Percentiles rank a stretch among this genome's conserved stretches.
Conservation (phyloP, 768 basidiomycete genomes). For the Amanita pseudoporphyria region DNA sequence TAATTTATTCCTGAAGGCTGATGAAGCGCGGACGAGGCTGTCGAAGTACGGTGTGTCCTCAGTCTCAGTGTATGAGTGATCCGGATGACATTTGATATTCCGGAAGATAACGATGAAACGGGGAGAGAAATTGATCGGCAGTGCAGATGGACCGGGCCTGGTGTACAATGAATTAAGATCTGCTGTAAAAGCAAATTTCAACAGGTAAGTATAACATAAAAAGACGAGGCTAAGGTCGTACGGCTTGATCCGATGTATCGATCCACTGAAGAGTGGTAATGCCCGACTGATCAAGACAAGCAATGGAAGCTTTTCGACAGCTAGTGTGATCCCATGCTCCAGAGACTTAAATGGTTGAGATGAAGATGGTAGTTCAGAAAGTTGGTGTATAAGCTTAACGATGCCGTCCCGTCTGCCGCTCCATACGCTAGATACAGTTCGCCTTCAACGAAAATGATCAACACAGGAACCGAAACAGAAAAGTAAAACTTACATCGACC, state of each 20-base stretch:
- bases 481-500: slow-evolving; percentile 31
- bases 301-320: slow-evolving; percentile 19
- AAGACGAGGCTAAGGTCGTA: slow-evolving; percentile 22
- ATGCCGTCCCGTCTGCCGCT: slow-evolving; percentile 48
- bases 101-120: slow-evolving; percentile 17
- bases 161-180: slow-evolving; percentile 48
- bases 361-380: slow-evolving; percentile 8
- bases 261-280: slow-evolving; percentile 54
- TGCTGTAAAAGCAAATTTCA: slow-evolving; percentile 29
- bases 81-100: slow-evolving; percentile 32
- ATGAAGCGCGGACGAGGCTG: slow-evolving; percentile 44
- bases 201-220: background rate
- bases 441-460: slow-evolving; percentile 26
- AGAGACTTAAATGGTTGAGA: slow-evolving; percentile 20
- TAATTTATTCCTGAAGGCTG: slow-evolving; percentile 55
- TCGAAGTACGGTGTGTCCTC: background rate
- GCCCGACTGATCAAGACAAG: slow-evolving; percentile 30
- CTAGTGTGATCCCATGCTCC: slow-evolving; percentile 24
- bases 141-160: slow-evolving; percentile 55
- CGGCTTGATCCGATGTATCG: slow-evolving; percentile 16
- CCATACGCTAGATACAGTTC: slow-evolving; percentile 50
- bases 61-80: background rate
- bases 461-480: background rate
- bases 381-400: slow-evolving; percentile 39
- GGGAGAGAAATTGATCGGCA: slow-evolving; percentile 17